Evolutionary conservation across 169 alveolate genomes (phyloP).

Genomic region (Eimeria maxima): DNA sequence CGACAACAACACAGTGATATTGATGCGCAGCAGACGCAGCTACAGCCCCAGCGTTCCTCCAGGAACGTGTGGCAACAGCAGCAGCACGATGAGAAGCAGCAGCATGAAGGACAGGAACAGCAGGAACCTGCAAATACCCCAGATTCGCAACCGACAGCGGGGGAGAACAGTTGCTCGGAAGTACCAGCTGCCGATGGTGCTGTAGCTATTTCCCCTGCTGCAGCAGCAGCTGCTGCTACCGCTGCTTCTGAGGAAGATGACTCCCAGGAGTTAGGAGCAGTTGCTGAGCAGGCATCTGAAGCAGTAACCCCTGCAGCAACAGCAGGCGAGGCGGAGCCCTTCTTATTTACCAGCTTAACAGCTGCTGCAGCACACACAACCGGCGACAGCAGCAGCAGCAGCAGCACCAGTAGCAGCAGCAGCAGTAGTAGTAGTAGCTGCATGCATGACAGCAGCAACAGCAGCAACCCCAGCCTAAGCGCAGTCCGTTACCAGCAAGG

Average conservation of each 20-base stretch:
- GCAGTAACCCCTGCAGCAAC: constrained; percentile 25
- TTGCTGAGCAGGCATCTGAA: background rate
- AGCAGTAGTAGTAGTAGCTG: constrained; percentile 4
- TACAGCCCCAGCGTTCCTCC: background rate
- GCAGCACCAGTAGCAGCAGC: constrained; percentile 32
- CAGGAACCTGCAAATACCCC: background rate
- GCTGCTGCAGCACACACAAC: background rate
- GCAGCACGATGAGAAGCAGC: background rate
- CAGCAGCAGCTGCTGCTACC: background rate
- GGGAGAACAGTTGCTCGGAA: background rate
- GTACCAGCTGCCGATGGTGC: background rate
- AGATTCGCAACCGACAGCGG: background rate
- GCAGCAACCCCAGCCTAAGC: constrained; percentile 14
- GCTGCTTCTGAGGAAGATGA: constrained; percentile 26
- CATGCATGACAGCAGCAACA: constrained; percentile 25
- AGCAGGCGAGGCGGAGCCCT: background rate
- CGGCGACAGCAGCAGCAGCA: constrained; percentile 23
- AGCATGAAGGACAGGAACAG: background rate
- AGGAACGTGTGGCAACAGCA: constrained; percentile 1
- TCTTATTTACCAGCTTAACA: background rate
- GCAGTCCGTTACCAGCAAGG: constrained; percentile 9
- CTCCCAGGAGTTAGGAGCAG: background rate
- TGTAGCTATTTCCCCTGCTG: constrained; percentile 24
- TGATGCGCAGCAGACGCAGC: background rate
- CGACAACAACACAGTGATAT: background rate